Conservation (phyloP, 2,329 filamentous ascomycete species). For the Polytolypa hystricis region DNA sequence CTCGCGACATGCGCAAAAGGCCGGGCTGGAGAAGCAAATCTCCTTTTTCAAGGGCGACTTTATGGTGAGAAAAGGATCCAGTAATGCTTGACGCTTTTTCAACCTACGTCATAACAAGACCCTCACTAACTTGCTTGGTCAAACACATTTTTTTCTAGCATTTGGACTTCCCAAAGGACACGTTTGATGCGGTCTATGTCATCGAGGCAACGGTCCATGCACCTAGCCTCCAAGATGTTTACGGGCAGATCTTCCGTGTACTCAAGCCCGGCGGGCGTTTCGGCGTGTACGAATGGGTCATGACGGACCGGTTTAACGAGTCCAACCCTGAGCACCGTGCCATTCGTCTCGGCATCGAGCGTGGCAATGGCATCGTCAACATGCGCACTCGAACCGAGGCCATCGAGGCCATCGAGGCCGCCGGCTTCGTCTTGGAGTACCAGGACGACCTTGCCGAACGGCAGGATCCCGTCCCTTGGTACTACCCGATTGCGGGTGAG, state of each 20-base stretch:
- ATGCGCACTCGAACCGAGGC: conserved; percentile 15
- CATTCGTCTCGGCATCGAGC: conserved; percentile 19
- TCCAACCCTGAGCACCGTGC: conserved; percentile 13
- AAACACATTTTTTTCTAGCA: conserved; percentile 5
- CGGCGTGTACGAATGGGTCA: conserved; percentile 21
- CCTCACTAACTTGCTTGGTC: neutral
- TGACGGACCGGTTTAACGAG: conserved; percentile 19
- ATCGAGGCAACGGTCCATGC: conserved; percentile 23
- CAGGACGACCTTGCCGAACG: conserved; percentile 18
- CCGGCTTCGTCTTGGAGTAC: conserved; percentile 17
- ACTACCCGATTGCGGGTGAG: conserved; percentile 13
- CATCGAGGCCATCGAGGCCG: conserved; percentile 13
- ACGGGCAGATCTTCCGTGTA: conserved; percentile 19
- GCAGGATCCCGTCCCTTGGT: conserved; percentile 15
- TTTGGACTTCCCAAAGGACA: conserved; percentile 16
- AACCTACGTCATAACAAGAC: too few relatives aligned
- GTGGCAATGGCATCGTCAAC: conserved; percentile 19
- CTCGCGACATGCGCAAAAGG: conserved; percentile 8
- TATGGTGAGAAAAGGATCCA: too few relatives aligned
- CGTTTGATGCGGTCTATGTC: conserved; percentile 21
- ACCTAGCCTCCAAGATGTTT: conserved; percentile 16
- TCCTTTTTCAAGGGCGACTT: conserved; percentile 18
- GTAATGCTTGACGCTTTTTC: too few relatives aligned
- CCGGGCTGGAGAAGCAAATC: conserved; percentile 11
- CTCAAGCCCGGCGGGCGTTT: conserved; percentile 20